Percentiles rank a stretch among this genome's conserved stretches.
These are phyloP conservation scores for Penicillium sclerotigenum DNA, from an alignment of 2,329 filamentous ascomycete genomes.

Conservation along the genomic window DNA sequence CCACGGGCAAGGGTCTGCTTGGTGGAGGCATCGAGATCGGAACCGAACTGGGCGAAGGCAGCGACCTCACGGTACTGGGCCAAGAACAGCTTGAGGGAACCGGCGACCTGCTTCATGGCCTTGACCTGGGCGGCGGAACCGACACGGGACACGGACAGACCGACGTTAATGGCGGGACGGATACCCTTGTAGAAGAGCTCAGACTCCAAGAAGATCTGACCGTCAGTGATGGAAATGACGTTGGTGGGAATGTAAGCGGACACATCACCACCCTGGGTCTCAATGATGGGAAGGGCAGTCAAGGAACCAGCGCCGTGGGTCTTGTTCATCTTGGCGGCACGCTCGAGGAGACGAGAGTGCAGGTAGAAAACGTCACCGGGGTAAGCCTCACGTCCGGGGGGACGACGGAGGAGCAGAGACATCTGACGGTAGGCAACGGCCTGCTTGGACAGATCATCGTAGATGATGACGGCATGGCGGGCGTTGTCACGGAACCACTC, in stretches of 20 bases:
- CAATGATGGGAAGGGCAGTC: constrained; percentile 95
- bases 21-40: constrained; percentile 96
- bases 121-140: constrained; percentile 99
- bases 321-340: constrained; percentile 98
- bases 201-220: constrained; percentile 98
- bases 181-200: constrained; percentile 99
- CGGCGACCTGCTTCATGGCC: constrained; percentile 99
- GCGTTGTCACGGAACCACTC: constrained; percentile 81
- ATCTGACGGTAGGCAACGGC: constrained; percentile 98
- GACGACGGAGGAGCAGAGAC: constrained; percentile 95
- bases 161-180: constrained; percentile 99
- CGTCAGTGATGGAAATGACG: constrained; percentile 99
- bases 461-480: constrained; percentile 85
- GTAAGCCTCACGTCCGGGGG: constrained; percentile 98
- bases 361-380: constrained; percentile 99
- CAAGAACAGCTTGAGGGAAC: constrained; percentile 99
- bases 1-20: constrained; percentile 98
- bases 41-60: constrained; percentile 99
- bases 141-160: constrained; percentile 99
- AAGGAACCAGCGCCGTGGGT: constrained; percentile 93
- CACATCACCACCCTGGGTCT: constrained; percentile 99
- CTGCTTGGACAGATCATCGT: constrained; percentile 96
- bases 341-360: constrained; percentile 98
- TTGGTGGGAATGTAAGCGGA: constrained; percentile 99
- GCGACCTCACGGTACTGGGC: constrained; percentile 99